These are phyloP conservation scores for Acanthamoeba rhysodes DNA, from an alignment of 208 protist species.

Conservation along the genomic window DNA sequence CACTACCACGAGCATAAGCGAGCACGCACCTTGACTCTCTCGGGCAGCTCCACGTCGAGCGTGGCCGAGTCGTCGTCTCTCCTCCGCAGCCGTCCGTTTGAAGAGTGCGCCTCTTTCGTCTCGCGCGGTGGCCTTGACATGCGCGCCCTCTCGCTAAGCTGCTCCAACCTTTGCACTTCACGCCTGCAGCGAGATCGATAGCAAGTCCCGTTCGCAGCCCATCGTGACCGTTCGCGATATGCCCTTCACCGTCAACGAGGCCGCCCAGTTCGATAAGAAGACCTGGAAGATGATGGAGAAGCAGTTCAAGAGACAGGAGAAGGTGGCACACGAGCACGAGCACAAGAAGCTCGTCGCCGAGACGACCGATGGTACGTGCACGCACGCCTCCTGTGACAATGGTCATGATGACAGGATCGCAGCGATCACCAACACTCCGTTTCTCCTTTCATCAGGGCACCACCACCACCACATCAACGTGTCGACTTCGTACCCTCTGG, in stretches of 20 bases:
- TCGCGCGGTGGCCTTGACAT: not conserved
- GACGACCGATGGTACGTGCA: not conserved
- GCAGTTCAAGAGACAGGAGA: not conserved
- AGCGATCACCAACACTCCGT: not conserved
- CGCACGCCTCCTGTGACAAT: not conserved
- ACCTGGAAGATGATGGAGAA: conserved; percentile 40
- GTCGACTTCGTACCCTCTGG: conserved; percentile 32
- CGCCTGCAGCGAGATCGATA: not conserved
- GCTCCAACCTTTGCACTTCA: not conserved
- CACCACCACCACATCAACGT: conserved; percentile 74
- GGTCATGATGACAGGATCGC: not conserved
- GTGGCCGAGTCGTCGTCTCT: not conserved
- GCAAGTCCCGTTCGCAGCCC: conserved; percentile 9
- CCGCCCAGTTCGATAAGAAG: conserved; percentile 4
- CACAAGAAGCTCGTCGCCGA: not conserved
- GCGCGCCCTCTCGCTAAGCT: not conserved
- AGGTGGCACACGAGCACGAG: not conserved
- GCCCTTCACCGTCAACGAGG: not conserved
- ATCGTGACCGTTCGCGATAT: not conserved
- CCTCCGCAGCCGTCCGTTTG: not conserved
- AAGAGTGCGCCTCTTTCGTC: not conserved
- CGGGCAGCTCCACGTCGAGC: not conserved
- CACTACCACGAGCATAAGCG: conserved; percentile 50
- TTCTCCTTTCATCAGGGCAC: not conserved
- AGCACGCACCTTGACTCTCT: not conserved